Evolutionary conservation across 2,329 filamentous ascomycete genomes (phyloP).

Genomic region (Purpureocillium takamizusanense): DNA sequence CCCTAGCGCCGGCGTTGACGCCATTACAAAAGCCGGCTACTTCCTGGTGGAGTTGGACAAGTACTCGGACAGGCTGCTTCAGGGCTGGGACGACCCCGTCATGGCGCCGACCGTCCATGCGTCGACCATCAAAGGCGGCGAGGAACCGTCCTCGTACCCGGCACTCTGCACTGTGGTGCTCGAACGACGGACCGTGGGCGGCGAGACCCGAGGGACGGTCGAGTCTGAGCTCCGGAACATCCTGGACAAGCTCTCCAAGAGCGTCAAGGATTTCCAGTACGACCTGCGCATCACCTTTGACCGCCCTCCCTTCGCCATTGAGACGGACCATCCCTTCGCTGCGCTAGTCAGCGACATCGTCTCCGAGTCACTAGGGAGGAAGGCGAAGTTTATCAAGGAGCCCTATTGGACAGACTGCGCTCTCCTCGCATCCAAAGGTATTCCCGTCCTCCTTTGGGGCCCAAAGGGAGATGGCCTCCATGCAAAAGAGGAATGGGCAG

Average conservation of each 20-base stretch:
- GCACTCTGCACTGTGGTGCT: conserved; percentile 36
- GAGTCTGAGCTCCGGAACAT: conserved; percentile 26
- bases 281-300: conserved; percentile 29
- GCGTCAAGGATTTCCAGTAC: conserved; percentile 29
- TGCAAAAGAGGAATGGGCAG: conserved; percentile 39
- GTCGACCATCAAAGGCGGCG: conserved; percentile 37
- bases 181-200: conserved; percentile 38
- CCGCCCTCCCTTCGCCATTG: conserved; percentile 32
- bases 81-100: conserved; percentile 16
- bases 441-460: conserved; percentile 37
- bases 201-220: conserved; percentile 29
- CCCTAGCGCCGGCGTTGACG: conserved; percentile 36
- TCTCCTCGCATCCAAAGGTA: conserved; percentile 31
- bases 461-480: conserved; percentile 40
- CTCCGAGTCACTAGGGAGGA: conserved; percentile 13
- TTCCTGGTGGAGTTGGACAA: conserved; percentile 36
- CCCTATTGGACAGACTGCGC: conserved; percentile 44
- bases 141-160: conserved; percentile 43
- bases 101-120: conserved; percentile 35
- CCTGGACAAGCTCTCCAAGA: conserved; percentile 19
- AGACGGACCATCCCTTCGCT: conserved; percentile 29
- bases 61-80: conserved; percentile 24
- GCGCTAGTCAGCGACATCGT: conserved; percentile 19
- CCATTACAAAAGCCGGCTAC: conserved; percentile 36
- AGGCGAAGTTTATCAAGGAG: conserved; percentile 17